Percentiles rank a stretch among this genome's conserved stretches.
Evolutionary conservation across 148 eudicot genomes (phyloP).

Genomic region (Vaccinium macrocarpon): DNA sequence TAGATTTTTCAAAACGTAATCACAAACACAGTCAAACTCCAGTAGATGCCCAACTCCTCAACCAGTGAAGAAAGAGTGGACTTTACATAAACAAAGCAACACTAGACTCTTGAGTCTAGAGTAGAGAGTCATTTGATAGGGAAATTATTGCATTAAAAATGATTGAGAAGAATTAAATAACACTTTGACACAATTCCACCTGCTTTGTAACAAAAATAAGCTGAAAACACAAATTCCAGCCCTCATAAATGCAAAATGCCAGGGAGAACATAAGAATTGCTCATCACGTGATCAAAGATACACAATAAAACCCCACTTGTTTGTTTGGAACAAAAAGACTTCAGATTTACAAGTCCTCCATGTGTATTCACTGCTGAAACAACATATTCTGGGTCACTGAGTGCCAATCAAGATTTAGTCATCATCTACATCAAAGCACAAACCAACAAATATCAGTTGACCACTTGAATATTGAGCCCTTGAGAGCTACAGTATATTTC

Average conservation of each 20-base stretch:
- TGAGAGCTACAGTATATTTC: background rate
- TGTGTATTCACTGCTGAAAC: background rate
- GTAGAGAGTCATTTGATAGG: background rate
- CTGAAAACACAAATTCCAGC: no score
- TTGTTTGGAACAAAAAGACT: background rate
- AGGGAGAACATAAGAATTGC: background rate
- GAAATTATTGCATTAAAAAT: background rate
- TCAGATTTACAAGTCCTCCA: background rate
- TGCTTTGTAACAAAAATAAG: background rate
- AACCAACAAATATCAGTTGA: background rate
- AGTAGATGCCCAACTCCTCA: background rate
- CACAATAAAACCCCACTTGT: background rate
- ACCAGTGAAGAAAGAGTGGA: background rate
- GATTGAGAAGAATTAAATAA: background rate
- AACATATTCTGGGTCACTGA: background rate
- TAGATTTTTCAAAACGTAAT: no score
- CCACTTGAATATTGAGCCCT: background rate
- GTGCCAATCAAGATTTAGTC: background rate
- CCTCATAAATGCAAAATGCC: no score
- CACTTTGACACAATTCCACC: background rate
- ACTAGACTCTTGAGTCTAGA: no score
- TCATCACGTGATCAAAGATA: background rate
- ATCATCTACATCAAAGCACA: slow-evolving; percentile 10
- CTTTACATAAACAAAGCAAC: background rate
- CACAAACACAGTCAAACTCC: no score